Base-by-base conservation (phyloP, 345 rosid species). In the Bretschneidera sinensis region DNA sequence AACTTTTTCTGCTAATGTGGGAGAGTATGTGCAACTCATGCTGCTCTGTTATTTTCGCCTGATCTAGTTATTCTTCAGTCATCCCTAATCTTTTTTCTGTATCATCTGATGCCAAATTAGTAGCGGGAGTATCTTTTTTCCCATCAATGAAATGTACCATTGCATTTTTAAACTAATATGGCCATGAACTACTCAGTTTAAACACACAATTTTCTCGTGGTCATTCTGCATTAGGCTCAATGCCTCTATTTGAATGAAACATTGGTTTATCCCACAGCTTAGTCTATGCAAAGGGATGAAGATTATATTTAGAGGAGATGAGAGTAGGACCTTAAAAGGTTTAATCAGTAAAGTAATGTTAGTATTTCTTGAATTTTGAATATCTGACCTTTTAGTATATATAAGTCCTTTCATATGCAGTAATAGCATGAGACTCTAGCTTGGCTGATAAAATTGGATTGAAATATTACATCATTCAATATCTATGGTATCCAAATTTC, bases 1-100 rank as follows among this genome's bases (percentile, higher is more conserved):
- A 78, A 79, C 80, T 45, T 85, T 78, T 70, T 76, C 89, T 62
- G 65, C 95, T 54, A 87, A 79, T 74, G 76, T 90, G 24, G 96
- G 86, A 70, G 85, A 85, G 97, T 94, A 90, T 76, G 97, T 53
- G 52, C 59, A 57, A 60, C 33, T 62, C 68, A 8, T 55, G 11
- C 33, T 50, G 6, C 51, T 39, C 33, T 47, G 31, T 58, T 58
- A 28, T 10, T 63, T 63, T 69, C 45, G n/a, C n/a, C 51, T 43
- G 57, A 17, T 54, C 15, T 21, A 56, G 51, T 49, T 21, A 11
- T 39, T 5, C 2, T 7, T 5, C 16, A 7, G 16, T 39, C 14
- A 21, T 9, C n/a, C n/a, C 35, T 9, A 31, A 31, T 9, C 9
- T 31, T 31, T 9, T 31, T 31, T 31, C 35, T 9, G 35, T 9